Evolutionary conservation across 1,139 yeast genomes (phyloP), one percentile per base, ranked within the genome.

Genomic region (Suhomyces chickasaworum): DNA sequence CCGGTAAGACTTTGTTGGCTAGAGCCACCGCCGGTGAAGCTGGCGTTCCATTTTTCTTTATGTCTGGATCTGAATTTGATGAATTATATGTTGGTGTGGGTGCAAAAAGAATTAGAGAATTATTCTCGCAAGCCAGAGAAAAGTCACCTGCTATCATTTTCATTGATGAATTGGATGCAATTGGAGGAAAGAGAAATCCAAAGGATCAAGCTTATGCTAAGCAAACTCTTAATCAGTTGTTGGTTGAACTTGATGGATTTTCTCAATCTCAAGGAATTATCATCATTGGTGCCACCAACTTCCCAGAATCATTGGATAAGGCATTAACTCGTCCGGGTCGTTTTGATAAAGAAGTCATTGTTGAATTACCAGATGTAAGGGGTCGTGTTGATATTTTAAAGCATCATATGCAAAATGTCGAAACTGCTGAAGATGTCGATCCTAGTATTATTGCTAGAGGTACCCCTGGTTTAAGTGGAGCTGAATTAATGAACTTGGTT

Each of bases 11-110:
- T 1, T 74, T 95, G 53, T 78, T 95, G 52, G 99, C 99, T 1
- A 81, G 99, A 58, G 99, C 99, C 16, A 95, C 97, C 33, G 99
- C 99, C 9, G 99, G 99, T 50, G 99, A 95, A 68, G 99, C 99
- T 2, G 99, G 97, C 41, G 99, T 93, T 25, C 99, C 98, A 23
- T 95, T 95, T 64, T 93, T 93, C 68, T 93, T 91, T 68, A 91
- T 93, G 98, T 87, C 96, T 4, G 99, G 99, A 42, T 89, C 97
- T 2, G 99, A 95, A 66, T 95, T 95, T 63, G 99, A 95, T 65
- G 99, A 95, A 66, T 80, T 95, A 55, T 95, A 91, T 60, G 99
- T 95, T 31, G 99, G 99, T 64, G 99, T 95, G 33, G 99, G 99
- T 63, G 99, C 99, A 48, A 93, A 91, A 68, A 82, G 99, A 63